Evolutionary conservation across 2,329 filamentous ascomycete species (phyloP).

Genomic region (Coleophoma eucalyptorum): DNA sequence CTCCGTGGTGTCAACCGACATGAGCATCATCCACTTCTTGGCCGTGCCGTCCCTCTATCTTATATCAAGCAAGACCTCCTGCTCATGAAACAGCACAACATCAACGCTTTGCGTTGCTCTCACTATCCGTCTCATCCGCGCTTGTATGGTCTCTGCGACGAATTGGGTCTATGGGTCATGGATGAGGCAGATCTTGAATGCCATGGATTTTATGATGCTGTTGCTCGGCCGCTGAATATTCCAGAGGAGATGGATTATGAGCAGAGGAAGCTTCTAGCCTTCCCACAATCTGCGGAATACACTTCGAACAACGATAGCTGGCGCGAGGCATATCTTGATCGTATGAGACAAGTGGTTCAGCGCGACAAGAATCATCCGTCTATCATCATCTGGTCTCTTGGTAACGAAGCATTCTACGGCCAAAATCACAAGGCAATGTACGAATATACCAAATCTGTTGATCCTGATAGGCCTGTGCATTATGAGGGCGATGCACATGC

Average conservation of each 20-base stretch:
- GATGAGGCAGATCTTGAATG: conserved; percentile 49
- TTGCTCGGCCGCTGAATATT: conserved; percentile 45
- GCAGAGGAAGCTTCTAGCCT: conserved; percentile 54
- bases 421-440: conserved; percentile 67
- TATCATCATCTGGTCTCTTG: conserved; percentile 71
- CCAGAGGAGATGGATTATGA: conserved; percentile 55
- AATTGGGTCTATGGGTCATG: conserved; percentile 62
- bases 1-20: conserved; percentile 66
- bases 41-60: conserved; percentile 45
- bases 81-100: conserved; percentile 67
- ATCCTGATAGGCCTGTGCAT: conserved; percentile 49
- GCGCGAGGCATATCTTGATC: conserved; percentile 63
- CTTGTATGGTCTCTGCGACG: conserved; percentile 57
- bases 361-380: conserved; percentile 68
- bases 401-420: conserved; percentile 72
- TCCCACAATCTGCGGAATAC: conserved; percentile 50
- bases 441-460: conserved; percentile 44
- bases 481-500: conserved; percentile 52
- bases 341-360: conserved; percentile 59
- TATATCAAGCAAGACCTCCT: conserved; percentile 59
- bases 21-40: conserved; percentile 60
- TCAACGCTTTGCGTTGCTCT: conserved; percentile 66
- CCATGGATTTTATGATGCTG: conserved; percentile 40
- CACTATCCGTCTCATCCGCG: conserved; percentile 64
- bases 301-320: conserved; percentile 58